Base-by-base conservation (phyloP, 257 asterid species). In the Coffea eugenioides region DNA sequence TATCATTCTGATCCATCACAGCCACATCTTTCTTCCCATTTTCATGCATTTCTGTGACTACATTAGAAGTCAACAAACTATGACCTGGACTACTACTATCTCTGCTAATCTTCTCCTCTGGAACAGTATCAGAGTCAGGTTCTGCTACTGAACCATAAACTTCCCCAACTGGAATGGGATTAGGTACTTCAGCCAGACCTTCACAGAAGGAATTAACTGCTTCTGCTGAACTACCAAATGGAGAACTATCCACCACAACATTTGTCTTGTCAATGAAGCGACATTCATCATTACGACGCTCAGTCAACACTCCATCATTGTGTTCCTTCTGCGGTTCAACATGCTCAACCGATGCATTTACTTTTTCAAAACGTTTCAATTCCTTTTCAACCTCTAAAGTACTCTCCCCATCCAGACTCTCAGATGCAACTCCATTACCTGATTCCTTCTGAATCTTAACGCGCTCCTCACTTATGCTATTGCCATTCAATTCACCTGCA, bases 241-340 rank as follows among this genome's bases (percentile, higher is more conserved):
- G 76, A 70, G 80, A 70, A 77, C 45, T 31, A 62, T 80, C 85
- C 25, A 77, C 79, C 36, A 66, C 80, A 39, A 82, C 81, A 61
- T 77, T 31, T 76, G 66, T 80, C 75, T 79, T 80, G 78, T 85
- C 74, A 64, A 73, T 67, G 73, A 69, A 77, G 41, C 4, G 79
- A 54, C 73, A 62, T 69, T 89, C 89, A n/a, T 86, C 88, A 71
- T 74, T 79, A 13, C 84, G 87, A 76, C 81, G 81, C 69, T 82
- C 59, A 39, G 75, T 85, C 61, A 85, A 75, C 72, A 84, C 84
- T 84, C 86, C 87, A 68, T 76, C 87, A 36, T 56, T 7, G 23
- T 89, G 70, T 68, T 83, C 86, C 61, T 80, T 82, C 43, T 41
- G 71, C 8, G 72, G 43, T 77, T 67, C 80, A n/a, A 68, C 64